Evolutionary conservation across 2,329 filamentous ascomycete genomes (phyloP).

Genomic region (Fusarium acutatum): DNA sequence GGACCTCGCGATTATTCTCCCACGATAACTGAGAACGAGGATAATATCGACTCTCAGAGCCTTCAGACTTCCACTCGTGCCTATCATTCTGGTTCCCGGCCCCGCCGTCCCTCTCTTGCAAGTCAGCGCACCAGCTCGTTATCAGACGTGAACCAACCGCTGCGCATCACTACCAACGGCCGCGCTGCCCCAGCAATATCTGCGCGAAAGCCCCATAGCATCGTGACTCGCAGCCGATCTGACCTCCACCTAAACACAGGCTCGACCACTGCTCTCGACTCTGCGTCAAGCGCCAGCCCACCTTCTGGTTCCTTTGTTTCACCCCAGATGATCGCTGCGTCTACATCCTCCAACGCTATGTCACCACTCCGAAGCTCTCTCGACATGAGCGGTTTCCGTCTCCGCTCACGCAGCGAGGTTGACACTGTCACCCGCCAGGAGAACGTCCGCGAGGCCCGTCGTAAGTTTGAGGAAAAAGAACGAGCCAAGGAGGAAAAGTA

Average conservation of each 20-base stretch:
- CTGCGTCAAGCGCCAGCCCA: slow-evolving; percentile 40
- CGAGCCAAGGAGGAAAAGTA: slow-evolving; percentile 69
- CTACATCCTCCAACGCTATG: slow-evolving; percentile 49
- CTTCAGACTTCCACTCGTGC: slow-evolving; percentile 27
- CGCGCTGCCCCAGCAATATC: slow-evolving; percentile 43
- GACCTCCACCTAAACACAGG: slow-evolving; percentile 54
- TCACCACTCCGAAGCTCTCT: slow-evolving; percentile 67
- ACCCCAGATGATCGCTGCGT: slow-evolving; percentile 36
- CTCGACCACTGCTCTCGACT: slow-evolving; percentile 40
- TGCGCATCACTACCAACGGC: slow-evolving; percentile 40
- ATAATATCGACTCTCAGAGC: slow-evolving; percentile 47
- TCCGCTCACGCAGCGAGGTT: slow-evolving; percentile 68
- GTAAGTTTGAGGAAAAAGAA: slow-evolving; percentile 70
- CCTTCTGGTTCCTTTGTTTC: slow-evolving; percentile 40
- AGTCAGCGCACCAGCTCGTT: slow-evolving; percentile 48
- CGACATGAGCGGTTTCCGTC: slow-evolving; percentile 64
- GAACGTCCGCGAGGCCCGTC: slow-evolving; percentile 67
- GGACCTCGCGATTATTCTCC: slow-evolving; percentile 61
- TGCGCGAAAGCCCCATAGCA: slow-evolving; percentile 51
- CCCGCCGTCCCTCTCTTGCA: slow-evolving; percentile 45
- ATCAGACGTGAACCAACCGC: slow-evolving; percentile 45
- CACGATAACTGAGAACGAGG: slow-evolving; percentile 63
- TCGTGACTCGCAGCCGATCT: slow-evolving; percentile 53
- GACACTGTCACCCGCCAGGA: slow-evolving; percentile 64
- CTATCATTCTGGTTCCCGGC: slow-evolving; percentile 32